Conservation (phyloP, 2,329 filamentous ascomycete species). For the Colletotrichum liaoningense region DNA sequence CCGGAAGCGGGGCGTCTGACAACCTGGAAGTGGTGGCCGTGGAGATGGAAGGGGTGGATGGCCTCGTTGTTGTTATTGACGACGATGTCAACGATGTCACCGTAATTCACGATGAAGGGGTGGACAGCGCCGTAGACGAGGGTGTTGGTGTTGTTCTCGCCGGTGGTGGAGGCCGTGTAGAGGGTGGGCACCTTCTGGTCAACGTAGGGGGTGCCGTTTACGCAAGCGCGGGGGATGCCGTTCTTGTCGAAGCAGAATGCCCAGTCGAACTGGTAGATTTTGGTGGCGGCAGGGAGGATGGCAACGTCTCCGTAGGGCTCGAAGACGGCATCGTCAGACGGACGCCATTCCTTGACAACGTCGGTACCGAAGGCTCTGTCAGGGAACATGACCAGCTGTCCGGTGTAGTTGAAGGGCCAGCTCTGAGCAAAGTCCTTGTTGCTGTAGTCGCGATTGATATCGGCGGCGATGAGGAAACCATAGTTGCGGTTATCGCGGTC, state of each 20-base stretch:
- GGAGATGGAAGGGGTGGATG: constrained; percentile 64
- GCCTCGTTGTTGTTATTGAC: constrained; percentile 61
- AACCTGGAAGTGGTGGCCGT: constrained; percentile 67
- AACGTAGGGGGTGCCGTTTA: constrained; percentile 77
- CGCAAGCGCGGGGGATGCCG: constrained; percentile 69
- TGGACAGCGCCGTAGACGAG: constrained; percentile 56
- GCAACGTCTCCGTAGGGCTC: constrained; percentile 64
- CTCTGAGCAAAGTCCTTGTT: constrained; percentile 38
- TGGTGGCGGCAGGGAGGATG: constrained; percentile 63
- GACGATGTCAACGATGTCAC: constrained; percentile 58
- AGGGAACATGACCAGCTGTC: constrained; percentile 53
- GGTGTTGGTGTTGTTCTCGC: constrained; percentile 54
- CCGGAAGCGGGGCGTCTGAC: constrained; percentile 53
- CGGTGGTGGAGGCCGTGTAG: constrained; percentile 75
- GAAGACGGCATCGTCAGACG: constrained; percentile 72
- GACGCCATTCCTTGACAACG: constrained; percentile 53
- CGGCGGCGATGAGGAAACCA: constrained; percentile 56
- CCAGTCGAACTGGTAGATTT: constrained; percentile 67
- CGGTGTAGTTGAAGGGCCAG: constrained; percentile 56
- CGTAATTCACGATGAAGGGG: constrained; percentile 52
- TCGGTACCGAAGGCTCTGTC: constrained; percentile 43
- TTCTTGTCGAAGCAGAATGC: constrained; percentile 70
- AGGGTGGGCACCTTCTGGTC: constrained; percentile 75
- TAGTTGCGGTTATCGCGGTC: constrained; percentile 52
- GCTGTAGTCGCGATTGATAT: constrained; percentile 56